Conservation (phyloP, 129 eudicot species). For the Kitagawia praeruptora region DNA sequence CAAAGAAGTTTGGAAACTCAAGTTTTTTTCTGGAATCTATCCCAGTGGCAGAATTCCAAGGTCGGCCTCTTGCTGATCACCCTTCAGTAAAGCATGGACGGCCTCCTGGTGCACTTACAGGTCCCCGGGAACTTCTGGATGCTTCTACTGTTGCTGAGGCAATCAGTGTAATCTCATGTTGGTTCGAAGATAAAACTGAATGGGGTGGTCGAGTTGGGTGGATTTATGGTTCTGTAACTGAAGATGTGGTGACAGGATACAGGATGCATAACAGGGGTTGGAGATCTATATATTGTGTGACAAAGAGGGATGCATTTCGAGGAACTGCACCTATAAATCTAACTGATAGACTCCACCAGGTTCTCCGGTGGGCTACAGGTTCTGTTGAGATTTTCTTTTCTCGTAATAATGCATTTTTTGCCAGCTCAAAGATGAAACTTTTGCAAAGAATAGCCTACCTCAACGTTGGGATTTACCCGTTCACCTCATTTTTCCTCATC, state of each 20-base stretch:
- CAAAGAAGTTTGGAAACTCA: slow-evolving; percentile 28
- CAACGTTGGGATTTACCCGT: slow-evolving; percentile 60
- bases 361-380: slow-evolving; percentile 62
- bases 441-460: slow-evolving; percentile 50
- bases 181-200: slow-evolving; percentile 54
- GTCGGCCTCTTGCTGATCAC: slow-evolving; percentile 33
- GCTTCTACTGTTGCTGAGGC: slow-evolving; percentile 52
- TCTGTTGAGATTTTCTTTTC: slow-evolving; percentile 55
- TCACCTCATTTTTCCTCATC: slow-evolving; percentile 43
- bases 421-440: slow-evolving; percentile 44
- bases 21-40: slow-evolving; percentile 24
- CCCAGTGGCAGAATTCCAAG: slow-evolving; percentile 41
- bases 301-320: slow-evolving; percentile 50
- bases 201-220: slow-evolving; percentile 81
- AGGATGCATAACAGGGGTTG: slow-evolving; percentile 59
- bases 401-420: slow-evolving; percentile 43
- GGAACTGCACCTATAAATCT: slow-evolving; percentile 62
- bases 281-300: slow-evolving; percentile 50
- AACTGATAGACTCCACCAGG: slow-evolving; percentile 47
- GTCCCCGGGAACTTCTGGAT: slow-evolving; percentile 45
- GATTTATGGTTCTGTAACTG: slow-evolving; percentile 70
- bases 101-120: slow-evolving; percentile 47
- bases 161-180: slow-evolving; percentile 49
- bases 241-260: slow-evolving; percentile 55
- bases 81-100: slow-evolving; percentile 37